Evolutionary conservation across 2,329 filamentous ascomycete genomes (phyloP).

Genomic region (Ascochyta pisi): DNA sequence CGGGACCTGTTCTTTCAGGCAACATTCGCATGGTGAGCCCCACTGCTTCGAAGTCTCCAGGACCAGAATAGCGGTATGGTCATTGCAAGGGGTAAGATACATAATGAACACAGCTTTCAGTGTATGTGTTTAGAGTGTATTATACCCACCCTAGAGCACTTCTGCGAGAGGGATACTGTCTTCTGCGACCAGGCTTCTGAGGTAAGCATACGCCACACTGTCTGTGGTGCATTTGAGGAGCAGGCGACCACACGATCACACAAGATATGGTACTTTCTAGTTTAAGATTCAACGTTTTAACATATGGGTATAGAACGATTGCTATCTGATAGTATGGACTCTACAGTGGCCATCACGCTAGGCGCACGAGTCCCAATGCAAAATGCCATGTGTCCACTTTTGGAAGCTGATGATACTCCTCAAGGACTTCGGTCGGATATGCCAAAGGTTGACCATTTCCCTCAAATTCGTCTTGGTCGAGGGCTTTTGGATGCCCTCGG

Average conservation of each 20-base stretch:
- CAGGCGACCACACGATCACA: not conserved
- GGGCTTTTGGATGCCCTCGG: slow-evolving; percentile 40
- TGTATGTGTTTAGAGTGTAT: not conserved
- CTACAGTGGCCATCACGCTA: not conserved
- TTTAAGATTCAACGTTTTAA: too few species aligned
- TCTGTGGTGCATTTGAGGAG: not conserved
- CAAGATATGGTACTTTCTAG: too few species aligned
- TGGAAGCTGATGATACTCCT: too few species aligned
- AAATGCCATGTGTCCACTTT: too few species aligned
- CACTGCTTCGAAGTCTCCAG: too few species aligned
- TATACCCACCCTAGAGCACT: not conserved
- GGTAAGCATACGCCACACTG: not conserved
- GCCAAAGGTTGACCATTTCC: not conserved
- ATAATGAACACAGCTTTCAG: too few species aligned
- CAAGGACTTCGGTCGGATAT: too few species aligned
- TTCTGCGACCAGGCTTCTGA: not conserved
- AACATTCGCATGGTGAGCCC: too few species aligned
- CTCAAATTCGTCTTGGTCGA: slow-evolving; percentile 17
- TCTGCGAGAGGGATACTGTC: not conserved
- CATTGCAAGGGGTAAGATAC: too few species aligned
- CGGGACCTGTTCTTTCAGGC: too few species aligned
- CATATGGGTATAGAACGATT: slow-evolving; percentile 12
- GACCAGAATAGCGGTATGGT: too few species aligned
- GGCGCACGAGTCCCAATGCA: too few species aligned
- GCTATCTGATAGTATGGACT: not conserved